A percentile compares a stretch with the other conserved stretches of the same genome.
Conservation (phyloP, 805 yeast genomes). For the Zygotorulaspora danielsina region DNA sequence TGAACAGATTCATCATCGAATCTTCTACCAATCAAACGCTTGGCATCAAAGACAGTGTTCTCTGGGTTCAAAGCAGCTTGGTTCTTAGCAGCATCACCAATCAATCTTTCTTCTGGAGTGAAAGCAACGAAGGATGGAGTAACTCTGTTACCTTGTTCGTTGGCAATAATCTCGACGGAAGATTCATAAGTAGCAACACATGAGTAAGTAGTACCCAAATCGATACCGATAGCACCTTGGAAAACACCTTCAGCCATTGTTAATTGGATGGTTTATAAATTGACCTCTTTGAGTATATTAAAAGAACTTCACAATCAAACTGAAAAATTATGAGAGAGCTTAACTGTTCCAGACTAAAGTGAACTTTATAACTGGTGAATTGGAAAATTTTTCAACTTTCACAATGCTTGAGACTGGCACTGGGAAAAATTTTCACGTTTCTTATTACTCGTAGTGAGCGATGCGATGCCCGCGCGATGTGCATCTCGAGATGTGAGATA, state of each 20-base stretch:
- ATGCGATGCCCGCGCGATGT: constrained; percentile 5
- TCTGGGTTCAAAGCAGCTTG: constrained; percentile 77
- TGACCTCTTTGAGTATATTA: constrained; percentile 12
- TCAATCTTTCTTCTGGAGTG: constrained; percentile 72
- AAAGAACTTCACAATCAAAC: constrained; percentile 3
- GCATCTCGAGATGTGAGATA: not conserved
- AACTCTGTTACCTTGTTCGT: constrained; percentile 83
- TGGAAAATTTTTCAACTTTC: constrained; percentile 11
- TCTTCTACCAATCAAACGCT: constrained; percentile 77
- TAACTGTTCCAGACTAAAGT: constrained; percentile 3
- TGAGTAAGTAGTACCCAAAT: constrained; percentile 84
- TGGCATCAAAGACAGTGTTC: constrained; percentile 78
- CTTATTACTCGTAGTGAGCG: constrained; percentile 11
- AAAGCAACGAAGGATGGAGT: constrained; percentile 79
- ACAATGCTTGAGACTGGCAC: constrained; percentile 7
- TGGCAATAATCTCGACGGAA: constrained; percentile 74
- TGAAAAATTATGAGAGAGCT: constrained; percentile 2
- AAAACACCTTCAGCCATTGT: constrained; percentile 96
- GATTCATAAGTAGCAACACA: constrained; percentile 78
- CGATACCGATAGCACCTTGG: constrained; percentile 99
- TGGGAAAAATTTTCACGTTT: constrained; percentile 25
- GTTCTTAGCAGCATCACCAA: constrained; percentile 81
- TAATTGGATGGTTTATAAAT: constrained; percentile 25
- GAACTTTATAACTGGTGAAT: constrained; percentile 17
- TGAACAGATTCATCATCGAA: constrained; percentile 73